phyloP scores from a whole-genome alignment of 257 asterid species.

The Paraleonurus japonicus region DNA sequence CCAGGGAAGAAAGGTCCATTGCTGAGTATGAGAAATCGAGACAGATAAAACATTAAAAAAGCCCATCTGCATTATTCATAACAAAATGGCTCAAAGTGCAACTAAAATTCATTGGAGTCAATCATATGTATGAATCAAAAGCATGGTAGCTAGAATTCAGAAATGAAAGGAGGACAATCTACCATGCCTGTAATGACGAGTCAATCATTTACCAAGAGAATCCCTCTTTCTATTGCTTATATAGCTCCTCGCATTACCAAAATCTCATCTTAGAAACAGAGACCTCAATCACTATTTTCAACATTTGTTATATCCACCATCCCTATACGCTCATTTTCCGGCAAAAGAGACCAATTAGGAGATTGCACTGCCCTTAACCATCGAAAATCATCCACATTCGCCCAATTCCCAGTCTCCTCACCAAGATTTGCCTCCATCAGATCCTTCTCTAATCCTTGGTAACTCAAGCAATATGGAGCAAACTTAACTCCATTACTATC shows the following conservation, averaged over 20 bases:
- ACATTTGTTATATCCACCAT: constrained; percentile 39
- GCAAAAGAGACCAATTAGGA: constrained; percentile 82
- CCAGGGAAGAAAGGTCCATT: constrained; percentile 18
- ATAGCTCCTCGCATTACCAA: constrained; percentile 51
- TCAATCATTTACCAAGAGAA: constrained; percentile 38
- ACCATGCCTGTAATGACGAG: background rate
- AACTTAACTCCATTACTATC: constrained; percentile 62
- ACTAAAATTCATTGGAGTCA: constrained; percentile 20
- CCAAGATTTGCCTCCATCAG: constrained; percentile 66
- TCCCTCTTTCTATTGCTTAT: constrained; percentile 53
- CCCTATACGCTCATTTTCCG: constrained; percentile 46
- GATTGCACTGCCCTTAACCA: constrained; percentile 90
- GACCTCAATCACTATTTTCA: constrained; percentile 22
- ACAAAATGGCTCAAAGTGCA: constrained; percentile 10
- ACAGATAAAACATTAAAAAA: constrained; percentile 4
- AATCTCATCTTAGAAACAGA: background rate
- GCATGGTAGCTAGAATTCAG: constrained; percentile 6
- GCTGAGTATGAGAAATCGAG: constrained; percentile 11
- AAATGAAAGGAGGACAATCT: constrained; percentile 20
- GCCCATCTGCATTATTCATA: constrained; percentile 8
- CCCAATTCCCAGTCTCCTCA: constrained; percentile 87
- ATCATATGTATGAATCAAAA: constrained; percentile 22
- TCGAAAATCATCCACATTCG: constrained; percentile 77
- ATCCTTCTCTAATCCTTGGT: constrained; percentile 60
- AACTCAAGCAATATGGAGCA: constrained; percentile 72